Evolutionary conservation across 305 asterid genomes (phyloP).

Genomic region (Solanum aculeatissimum): DNA sequence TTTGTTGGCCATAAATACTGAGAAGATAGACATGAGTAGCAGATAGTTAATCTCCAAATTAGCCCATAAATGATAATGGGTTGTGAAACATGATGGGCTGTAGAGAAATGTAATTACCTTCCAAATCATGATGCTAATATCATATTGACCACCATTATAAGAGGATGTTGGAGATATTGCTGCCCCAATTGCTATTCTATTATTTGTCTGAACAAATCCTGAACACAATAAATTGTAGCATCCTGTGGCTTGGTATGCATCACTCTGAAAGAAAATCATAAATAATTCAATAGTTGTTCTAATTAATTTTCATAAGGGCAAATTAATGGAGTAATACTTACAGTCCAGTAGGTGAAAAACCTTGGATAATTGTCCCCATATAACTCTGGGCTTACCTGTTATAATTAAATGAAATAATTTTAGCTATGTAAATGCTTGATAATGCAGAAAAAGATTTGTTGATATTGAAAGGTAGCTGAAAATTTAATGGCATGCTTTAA

Average conservation of each 20-base stretch:
- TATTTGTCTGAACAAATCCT: slow-evolving; percentile 95
- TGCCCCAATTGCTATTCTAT: slow-evolving; percentile 83
- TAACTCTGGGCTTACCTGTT: slow-evolving; percentile 85
- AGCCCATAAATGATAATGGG: too few relatives aligned
- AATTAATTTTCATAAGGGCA: background rate
- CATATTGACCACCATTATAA: slow-evolving; percentile 76
- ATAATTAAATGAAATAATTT: slow-evolving; percentile 12
- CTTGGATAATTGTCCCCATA: slow-evolving; percentile 78
- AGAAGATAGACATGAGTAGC: too few relatives aligned
- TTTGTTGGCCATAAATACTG: too few relatives aligned
- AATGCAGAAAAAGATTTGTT: background rate
- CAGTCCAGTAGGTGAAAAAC: slow-evolving; percentile 91
- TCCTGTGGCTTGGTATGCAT: slow-evolving; percentile 94
- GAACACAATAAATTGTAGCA: slow-evolving; percentile 95
- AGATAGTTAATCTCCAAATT: too few relatives aligned
- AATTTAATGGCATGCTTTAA: slow-evolving; percentile 17
- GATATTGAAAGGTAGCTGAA: slow-evolving; percentile 26
- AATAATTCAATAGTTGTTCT: background rate
- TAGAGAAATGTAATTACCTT: slow-evolving; percentile 43
- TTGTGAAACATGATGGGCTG: background rate
- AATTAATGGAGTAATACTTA: slow-evolving; percentile 20
- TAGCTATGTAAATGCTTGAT: background rate
- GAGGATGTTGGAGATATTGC: slow-evolving; percentile 93
- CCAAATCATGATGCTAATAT: slow-evolving; percentile 83
- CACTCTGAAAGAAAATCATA: slow-evolving; percentile 44